Conservation (phyloP, 2,329 filamentous ascomycete genomes). For the Ascochyta fabae region DNA sequence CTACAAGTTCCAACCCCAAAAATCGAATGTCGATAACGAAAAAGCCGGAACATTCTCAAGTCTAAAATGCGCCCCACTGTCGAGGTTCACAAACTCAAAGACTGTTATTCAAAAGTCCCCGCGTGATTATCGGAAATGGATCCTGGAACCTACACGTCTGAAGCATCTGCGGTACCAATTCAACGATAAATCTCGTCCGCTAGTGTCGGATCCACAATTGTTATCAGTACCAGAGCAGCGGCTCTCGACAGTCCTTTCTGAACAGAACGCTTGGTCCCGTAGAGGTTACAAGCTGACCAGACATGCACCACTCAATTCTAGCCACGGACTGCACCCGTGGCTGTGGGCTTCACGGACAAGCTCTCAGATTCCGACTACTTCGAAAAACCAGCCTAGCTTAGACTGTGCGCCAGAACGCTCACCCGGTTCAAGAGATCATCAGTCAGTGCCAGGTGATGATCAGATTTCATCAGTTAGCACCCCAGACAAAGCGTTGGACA, state of each 20-base stretch:
- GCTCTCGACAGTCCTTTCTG: background rate
- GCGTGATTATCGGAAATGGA: background rate
- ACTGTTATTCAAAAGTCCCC: background rate
- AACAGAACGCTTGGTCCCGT: background rate
- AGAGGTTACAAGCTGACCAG: constrained; percentile 5
- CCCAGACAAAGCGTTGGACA: no score
- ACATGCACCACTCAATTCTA: background rate
- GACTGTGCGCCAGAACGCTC: background rate
- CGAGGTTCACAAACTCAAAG: constrained; percentile 3
- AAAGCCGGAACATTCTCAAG: background rate
- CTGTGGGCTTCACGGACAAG: background rate
- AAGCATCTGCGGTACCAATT: background rate
- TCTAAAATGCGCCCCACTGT: background rate
- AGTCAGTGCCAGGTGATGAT: no score
- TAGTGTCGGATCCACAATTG: background rate
- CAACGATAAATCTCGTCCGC: background rate
- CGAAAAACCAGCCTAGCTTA: no score
- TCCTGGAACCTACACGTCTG: background rate
- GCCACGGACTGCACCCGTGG: background rate
- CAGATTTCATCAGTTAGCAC: no score
- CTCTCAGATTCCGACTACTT: no score
- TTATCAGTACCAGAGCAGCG: background rate
- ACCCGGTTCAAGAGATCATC: background rate
- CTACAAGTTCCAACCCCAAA: background rate
- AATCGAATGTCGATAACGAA: background rate